phyloP scores from a whole-genome alignment of 23 red algal species.

The Gracilaria vermiculophylla region DNA sequence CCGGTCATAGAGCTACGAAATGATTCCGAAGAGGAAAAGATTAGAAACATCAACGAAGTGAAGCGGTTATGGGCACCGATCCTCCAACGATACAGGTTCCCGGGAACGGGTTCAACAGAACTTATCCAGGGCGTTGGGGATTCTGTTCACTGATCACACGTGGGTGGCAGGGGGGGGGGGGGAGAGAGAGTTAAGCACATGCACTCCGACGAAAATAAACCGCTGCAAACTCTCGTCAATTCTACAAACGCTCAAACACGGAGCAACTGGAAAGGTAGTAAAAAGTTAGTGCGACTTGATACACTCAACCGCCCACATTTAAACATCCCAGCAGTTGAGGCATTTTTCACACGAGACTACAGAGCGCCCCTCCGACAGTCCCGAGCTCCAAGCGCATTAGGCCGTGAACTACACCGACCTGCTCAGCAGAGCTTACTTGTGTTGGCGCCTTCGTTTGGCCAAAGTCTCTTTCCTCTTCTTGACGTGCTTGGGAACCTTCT shows the following conservation, averaged over 20 bases:
- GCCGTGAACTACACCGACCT: background rate
- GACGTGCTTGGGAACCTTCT: constrained; percentile 93
- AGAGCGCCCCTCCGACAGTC: too few species aligned
- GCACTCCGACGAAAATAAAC: background rate
- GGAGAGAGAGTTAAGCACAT: too few species aligned
- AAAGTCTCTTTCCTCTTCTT: constrained; percentile 81
- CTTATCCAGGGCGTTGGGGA: background rate
- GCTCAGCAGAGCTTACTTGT: constrained; percentile 22
- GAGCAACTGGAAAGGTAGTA: background rate
- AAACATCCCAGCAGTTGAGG: too few species aligned
- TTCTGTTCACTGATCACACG: background rate
- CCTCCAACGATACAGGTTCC: background rate
- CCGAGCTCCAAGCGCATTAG: background rate
- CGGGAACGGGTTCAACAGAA: background rate
- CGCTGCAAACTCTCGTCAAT: background rate
- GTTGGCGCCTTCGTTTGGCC: constrained; percentile 52
- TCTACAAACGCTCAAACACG: background rate
- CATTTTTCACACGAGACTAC: too few species aligned
- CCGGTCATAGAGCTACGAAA: constrained; percentile 21
- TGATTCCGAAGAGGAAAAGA: constrained; percentile 28
- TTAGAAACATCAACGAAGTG: constrained; percentile 17
- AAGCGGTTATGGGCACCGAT: constrained; percentile 18
- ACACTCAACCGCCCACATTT: too few species aligned
- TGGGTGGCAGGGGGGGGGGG: background rate
- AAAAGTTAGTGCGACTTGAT: background rate